Percentiles rank a stretch among this genome's conserved stretches.
Conservation (phyloP, 345 rosid genomes). For the Gossypium rotundifolium region DNA sequence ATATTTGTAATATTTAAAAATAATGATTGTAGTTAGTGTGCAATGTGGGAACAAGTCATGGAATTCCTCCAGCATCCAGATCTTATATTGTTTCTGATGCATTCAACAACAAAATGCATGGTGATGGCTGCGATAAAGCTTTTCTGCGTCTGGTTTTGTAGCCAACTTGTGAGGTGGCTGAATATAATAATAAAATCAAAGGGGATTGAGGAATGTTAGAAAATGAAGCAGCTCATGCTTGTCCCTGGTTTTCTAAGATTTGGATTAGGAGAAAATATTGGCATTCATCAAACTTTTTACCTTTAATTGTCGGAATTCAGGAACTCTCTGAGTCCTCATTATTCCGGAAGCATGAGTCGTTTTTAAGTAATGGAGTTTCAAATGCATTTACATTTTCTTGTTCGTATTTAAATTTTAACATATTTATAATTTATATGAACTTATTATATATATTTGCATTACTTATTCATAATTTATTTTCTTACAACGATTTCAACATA, state of each 20-base stretch:
- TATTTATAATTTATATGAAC: no score
- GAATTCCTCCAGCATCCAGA: no score
- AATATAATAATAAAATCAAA: not conserved
- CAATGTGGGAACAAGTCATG: not conserved
- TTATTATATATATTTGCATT: no score
- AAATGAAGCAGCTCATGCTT: not conserved
- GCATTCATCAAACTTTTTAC: no score
- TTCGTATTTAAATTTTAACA: no score
- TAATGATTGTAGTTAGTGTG: no score
- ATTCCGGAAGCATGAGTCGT: no score
- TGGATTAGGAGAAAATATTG: not conserved
- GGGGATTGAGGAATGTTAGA: not conserved
- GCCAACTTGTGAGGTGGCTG: not conserved
- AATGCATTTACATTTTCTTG: no score
- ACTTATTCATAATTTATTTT: no score
- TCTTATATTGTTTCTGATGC: not conserved
- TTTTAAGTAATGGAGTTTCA: no score
- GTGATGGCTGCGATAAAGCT: not conserved
- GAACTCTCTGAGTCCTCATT: not conserved
- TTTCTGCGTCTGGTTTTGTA: not conserved
- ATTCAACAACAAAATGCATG: not conserved
- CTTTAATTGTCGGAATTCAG: not conserved
- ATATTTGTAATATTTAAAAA: no score
- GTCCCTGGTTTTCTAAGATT: not conserved
- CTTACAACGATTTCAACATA: no score